Conservation (phyloP, 371 early-diverging fungal species). For the Mucor circinelloides region DNA sequence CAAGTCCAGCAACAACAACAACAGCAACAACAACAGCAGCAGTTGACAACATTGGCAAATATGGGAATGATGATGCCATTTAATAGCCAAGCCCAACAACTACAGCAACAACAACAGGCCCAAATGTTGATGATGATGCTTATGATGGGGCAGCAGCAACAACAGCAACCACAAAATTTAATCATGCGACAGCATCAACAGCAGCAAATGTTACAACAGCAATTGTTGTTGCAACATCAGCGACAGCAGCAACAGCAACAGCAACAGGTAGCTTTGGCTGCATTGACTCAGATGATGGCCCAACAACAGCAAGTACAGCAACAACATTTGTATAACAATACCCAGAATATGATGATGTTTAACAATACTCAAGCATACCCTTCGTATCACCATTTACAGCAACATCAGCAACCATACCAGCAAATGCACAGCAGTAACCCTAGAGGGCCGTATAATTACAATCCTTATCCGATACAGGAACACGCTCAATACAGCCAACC, state of each 20-base stretch:
- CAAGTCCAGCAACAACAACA: slow-evolving; percentile 1
- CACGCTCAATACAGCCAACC: not conserved
- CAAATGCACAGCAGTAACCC: not conserved
- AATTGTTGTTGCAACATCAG: not conserved
- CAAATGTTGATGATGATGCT: slow-evolving; percentile 5
- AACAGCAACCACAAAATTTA: not conserved
- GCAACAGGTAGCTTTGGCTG: not conserved
- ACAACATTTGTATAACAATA: not conserved
- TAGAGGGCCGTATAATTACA: not conserved
- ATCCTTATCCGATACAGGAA: not conserved
- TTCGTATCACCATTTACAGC: not conserved
- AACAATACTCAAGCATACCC: not conserved
- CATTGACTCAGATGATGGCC: not conserved
- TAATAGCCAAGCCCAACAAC: not conserved
- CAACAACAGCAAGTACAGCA: not conserved
- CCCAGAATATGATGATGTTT: not conserved
- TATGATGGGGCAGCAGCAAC: not conserved
- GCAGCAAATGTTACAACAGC: slow-evolving; percentile 3
- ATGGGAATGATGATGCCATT: slow-evolving; percentile 5
- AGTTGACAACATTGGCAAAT: not conserved
- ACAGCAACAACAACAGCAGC: not conserved
- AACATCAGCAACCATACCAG: not conserved
- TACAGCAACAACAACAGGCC: not conserved
- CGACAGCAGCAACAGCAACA: slow-evolving; percentile 1
- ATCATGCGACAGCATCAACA: slow-evolving; percentile 9